Evolutionary conservation across 768 basidiomycete genomes (phyloP), one percentile per base, ranked within the genome.

Genomic region (Harrya chromipes): DNA sequence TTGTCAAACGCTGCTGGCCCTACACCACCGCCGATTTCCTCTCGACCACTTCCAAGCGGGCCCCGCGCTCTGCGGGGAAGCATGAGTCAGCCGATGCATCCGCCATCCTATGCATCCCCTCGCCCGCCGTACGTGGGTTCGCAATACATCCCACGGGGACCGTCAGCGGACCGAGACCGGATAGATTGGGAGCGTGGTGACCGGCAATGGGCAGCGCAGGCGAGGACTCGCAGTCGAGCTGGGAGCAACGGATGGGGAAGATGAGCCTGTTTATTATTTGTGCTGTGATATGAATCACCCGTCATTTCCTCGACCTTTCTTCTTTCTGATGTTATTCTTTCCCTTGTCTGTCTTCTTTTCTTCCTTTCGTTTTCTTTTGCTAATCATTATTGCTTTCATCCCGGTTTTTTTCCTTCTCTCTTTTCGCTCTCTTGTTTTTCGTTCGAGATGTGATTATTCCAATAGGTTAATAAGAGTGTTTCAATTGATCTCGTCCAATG

Each of bases 131-230:
- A 59, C 11, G 34, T 49, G 13, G 58, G 66, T 24, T 61, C 70
- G 40, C 70, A 68, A 35, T 68, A 72, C 39, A 68, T 73, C 5
- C 78, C 80, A 29, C 71, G 80, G 1, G 79, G 77, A 5, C 80
- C 78, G 3, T 76, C 74, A 10, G 77, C 76, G 2, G 80, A 80
- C 56, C 70, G 80, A 3, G 79, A 81, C 19, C 64, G 77, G 13
- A 49, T 55, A 13, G 78, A 77, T 16, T 68, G 75, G 65, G 76
- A 77, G 14, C 64, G 73, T n/a, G 70, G 72, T 7, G 74, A 75
- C n/a, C 55, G 75, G 11, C 62, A 57, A 17, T 69, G 69, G 68
- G 41, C 51, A 34, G 45, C 50, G 9, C 58, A 61, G 17, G 46
- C 65, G 14, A 54, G 66, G 39, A 35, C 66, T 27, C 58, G 71